Base-by-base conservation (phyloP, 225 moss, liverwort and hornwort genomes). In the Anthoceros angustus region DNA sequence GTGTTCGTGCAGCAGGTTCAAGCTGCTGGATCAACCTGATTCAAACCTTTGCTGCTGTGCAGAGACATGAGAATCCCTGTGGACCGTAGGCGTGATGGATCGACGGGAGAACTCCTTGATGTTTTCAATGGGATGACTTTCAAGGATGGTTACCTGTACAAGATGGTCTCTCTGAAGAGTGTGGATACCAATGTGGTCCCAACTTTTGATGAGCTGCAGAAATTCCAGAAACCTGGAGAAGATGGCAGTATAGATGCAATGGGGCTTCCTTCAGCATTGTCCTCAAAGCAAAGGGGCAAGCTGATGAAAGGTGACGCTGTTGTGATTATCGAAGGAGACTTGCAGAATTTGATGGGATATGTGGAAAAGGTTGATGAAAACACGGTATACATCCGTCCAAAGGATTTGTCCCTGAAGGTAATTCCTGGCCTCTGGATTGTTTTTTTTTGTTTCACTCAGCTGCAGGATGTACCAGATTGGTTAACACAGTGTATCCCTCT, bases 341-440 rank as follows among this genome's bases (percentile, higher is more conserved):
- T 95, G 61, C 86, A 85, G 50, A 86, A 83, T 68, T 72, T 95
- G 12, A 90, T 84, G 94, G 94, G 94, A 14, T 74, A 83, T 25
- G 90, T 95, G 48, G 90, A 90, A 69, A 95, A 95, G 76, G 94
- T 95, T 25, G 94, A 90, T 70, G 94, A 90, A 45, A 85, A 85
- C 43, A 84, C 83, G 73, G 86, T 95, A 3, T 86, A 74, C 63
- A 79, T 95, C 60, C 74, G 80, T 61, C 83, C 94, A 5, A 90
- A 95, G 70, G 71, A 80, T 40, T 76, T 86, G 62, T 78, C 77
- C 41, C 69, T 95, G 70, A 79, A 78, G 87, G 87, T 73, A 73
- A 6, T 66, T 41, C 20, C 0, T 20, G 5, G 0, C 80, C 64
- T 43, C 73, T 74, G 55, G 8, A 3, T 55, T 0, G n/a, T 43